Percentiles rank a stretch among this genome's conserved stretches.
Evolutionary conservation across 805 yeast genomes (phyloP).

Genomic region (Barnettozyma sucrosica): DNA sequence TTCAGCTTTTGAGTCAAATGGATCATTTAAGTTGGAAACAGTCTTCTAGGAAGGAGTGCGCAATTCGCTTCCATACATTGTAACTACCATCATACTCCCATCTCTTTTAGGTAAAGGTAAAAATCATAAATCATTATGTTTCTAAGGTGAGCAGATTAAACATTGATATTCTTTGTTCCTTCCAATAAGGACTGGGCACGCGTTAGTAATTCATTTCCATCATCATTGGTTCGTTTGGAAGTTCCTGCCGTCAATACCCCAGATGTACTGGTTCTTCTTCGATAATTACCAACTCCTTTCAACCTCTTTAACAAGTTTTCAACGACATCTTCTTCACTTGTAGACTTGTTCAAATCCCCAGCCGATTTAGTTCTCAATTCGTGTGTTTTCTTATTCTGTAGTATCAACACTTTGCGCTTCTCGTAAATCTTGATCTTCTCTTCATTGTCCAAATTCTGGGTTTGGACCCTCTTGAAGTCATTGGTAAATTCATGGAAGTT

Average conservation of each 20-base stretch:
- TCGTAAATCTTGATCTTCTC: conserved; percentile 63
- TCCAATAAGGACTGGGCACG: conserved; percentile 25
- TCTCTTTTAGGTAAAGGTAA: too few relatives aligned
- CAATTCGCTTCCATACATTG: too few relatives aligned
- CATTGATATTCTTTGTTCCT: conserved; percentile 19
- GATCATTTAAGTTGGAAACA: too few relatives aligned
- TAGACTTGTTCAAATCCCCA: conserved; percentile 28
- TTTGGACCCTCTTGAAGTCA: conserved; percentile 59
- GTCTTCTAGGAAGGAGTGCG: too few relatives aligned
- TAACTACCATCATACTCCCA: too few relatives aligned
- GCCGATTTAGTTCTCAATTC: conserved; percentile 19
- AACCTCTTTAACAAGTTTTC: conserved; percentile 82
- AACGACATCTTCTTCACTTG: conserved; percentile 53
- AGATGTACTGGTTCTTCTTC: conserved; percentile 21
- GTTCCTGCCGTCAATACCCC: conserved; percentile 2
- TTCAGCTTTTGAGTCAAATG: too few relatives aligned
- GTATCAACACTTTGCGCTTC: conserved; percentile 53
- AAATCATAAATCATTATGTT: too few relatives aligned
- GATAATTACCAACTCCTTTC: conserved; percentile 50
- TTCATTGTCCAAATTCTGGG: conserved; percentile 60
- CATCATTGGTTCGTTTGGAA: conserved; percentile 7
- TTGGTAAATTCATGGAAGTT: conserved; percentile 54
- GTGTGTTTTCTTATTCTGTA: conserved; percentile 9
- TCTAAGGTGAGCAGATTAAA: not conserved
- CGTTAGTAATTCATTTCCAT: conserved; percentile 15